A percentile compares a stretch with the other conserved stretches of the same genome.
Conservation (phyloP, 108 stramenopile genomes). For the Nitzschia sp. region DNA sequence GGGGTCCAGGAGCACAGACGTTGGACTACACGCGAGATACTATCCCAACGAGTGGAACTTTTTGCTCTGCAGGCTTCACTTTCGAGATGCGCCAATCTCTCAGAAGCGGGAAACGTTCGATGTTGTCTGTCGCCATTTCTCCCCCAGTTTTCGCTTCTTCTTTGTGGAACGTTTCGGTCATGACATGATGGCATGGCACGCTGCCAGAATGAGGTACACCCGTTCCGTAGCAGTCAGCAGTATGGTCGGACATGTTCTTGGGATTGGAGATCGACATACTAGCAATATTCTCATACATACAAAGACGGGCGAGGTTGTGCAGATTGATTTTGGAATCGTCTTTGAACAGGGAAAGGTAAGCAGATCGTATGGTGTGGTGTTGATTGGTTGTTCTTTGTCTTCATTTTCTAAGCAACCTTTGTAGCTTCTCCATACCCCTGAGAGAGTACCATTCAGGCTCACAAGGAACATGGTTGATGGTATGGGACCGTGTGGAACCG, state of each 20-base stretch:
- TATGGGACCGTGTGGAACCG: conserved; percentile 90
- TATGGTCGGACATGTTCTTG: conserved; percentile 98
- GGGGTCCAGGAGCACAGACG: conserved; percentile 10
- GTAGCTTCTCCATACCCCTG: conserved; percentile 76
- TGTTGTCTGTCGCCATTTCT: conserved; percentile 73
- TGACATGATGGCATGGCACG: conserved; percentile 81
- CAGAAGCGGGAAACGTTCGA: conserved; percentile 57
- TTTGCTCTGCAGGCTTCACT: conserved; percentile 48
- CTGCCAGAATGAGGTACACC: conserved; percentile 85
- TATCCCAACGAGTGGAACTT: conserved; percentile 86
- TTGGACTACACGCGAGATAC: conserved; percentile 54
- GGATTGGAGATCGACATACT: conserved; percentile 98
- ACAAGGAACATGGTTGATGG: conserved; percentile 98
- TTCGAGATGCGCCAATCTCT: conserved; percentile 36
- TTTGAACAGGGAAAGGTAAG: conserved; percentile 97
- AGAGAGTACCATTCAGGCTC: conserved; percentile 96
- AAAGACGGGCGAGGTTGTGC: conserved; percentile 90
- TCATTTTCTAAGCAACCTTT: not conserved
- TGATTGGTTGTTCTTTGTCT: too few relatives aligned
- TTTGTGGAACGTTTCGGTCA: conserved; percentile 93
- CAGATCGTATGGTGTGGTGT: not conserved
- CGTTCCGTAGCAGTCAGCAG: conserved; percentile 91
- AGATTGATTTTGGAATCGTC: conserved; percentile 99
- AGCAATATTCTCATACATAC: conserved; percentile 94
- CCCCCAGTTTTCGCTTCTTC: conserved; percentile 94